Evolutionary conservation across 2,329 filamentous ascomycete species (phyloP).

Genomic region (Basipetospora chlamydospora): DNA sequence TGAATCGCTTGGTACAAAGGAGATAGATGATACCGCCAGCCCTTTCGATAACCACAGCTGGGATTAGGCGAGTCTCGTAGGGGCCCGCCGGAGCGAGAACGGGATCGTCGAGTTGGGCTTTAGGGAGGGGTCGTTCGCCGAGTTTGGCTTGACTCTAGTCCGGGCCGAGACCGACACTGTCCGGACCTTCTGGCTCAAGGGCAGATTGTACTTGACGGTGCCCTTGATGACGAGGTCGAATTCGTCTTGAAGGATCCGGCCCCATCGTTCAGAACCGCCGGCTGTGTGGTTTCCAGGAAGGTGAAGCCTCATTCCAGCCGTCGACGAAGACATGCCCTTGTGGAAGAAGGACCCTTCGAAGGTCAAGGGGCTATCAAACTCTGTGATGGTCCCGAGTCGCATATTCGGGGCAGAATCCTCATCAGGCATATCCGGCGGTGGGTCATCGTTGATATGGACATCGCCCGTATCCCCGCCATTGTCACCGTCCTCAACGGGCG

Average conservation of each 20-base stretch:
- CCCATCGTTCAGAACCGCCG: slow-evolving; percentile 76
- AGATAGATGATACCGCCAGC: not conserved
- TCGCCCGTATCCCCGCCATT: slow-evolving; percentile 6
- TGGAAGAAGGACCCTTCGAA: slow-evolving; percentile 87
- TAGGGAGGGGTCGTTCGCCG: slow-evolving; percentile 34
- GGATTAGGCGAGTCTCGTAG: too few relatives aligned
- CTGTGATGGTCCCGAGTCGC: slow-evolving; percentile 75
- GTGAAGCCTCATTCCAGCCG: slow-evolving; percentile 68
- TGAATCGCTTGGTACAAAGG: not conserved
- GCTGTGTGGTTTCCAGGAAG: slow-evolving; percentile 82
- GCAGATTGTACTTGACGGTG: slow-evolving; percentile 67
- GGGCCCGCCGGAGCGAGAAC: too few relatives aligned
- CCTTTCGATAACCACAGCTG: too few relatives aligned
- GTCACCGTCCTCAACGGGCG: slow-evolving; percentile 4
- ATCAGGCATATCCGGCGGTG: slow-evolving; percentile 42
- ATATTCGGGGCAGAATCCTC: slow-evolving; percentile 65
- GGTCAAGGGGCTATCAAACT: slow-evolving; percentile 73
- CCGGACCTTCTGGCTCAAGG: slow-evolving; percentile 43
- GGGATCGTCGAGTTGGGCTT: slow-evolving; percentile 21
- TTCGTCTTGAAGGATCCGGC: slow-evolving; percentile 75
- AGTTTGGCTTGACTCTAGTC: slow-evolving; percentile 46
- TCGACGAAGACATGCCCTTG: slow-evolving; percentile 53
- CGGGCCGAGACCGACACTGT: slow-evolving; percentile 46
- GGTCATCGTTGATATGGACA: slow-evolving; percentile 17
- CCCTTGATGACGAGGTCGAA: slow-evolving; percentile 90